Conservation (phyloP, 208 protist species). For the Borovskyia barvae region DNA sequence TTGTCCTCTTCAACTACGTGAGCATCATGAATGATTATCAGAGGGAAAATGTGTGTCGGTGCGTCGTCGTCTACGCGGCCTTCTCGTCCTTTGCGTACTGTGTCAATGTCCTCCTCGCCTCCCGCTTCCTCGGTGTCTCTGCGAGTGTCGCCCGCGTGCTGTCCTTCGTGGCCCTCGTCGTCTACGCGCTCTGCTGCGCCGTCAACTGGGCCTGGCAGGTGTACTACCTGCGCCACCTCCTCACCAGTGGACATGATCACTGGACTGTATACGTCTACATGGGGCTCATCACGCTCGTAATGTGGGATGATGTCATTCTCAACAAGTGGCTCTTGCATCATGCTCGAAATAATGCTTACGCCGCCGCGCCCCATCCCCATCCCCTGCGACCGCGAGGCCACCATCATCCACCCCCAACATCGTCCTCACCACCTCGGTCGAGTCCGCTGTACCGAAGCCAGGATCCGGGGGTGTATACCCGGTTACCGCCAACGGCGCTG, state of each 20-base stretch:
- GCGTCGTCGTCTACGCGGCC: constrained; percentile 90
- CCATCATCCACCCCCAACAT: constrained; percentile 3
- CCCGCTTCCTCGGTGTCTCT: constrained; percentile 83
- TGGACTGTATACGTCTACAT: constrained; percentile 88
- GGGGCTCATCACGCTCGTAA: constrained; percentile 74
- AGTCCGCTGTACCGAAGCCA: constrained; percentile 6
- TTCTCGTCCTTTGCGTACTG: constrained; percentile 92
- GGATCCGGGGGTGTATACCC: neutral
- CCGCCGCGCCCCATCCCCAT: constrained; percentile 44
- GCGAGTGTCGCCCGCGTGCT: constrained; percentile 57
- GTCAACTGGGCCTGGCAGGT: constrained; percentile 92
- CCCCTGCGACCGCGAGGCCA: constrained; percentile 17
- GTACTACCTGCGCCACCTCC: constrained; percentile 80
- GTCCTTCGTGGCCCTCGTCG: constrained; percentile 72
- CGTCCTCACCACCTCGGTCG: neutral
- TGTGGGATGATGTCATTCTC: constrained; percentile 84
- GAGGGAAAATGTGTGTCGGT: constrained; percentile 85
- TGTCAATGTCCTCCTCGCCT: constrained; percentile 91
- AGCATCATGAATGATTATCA: constrained; percentile 88
- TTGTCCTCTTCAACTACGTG: constrained; percentile 90
- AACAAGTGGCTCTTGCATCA: constrained; percentile 77
- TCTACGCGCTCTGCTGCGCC: constrained; percentile 83
- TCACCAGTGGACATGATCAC: constrained; percentile 52
- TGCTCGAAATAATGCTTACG: constrained; percentile 67
- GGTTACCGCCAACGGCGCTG: neutral